phyloP scores from a whole-genome alignment of 139 green algal species.

The Diplosphaera chodatii region DNA sequence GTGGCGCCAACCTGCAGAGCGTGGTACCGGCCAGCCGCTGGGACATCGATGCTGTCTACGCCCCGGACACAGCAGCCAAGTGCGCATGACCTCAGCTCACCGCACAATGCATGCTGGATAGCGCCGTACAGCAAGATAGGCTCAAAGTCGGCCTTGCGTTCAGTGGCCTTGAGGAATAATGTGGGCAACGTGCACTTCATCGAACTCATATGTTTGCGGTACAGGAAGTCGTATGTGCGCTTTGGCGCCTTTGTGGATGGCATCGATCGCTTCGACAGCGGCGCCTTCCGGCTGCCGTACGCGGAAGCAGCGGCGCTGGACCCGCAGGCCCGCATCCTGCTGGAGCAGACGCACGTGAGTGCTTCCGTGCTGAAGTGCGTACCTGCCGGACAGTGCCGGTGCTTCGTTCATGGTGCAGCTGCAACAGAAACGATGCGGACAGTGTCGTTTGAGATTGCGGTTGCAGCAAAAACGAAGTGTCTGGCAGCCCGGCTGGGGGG shows the following conservation, averaged over 20 bases:
- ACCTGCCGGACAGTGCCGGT: too few species aligned
- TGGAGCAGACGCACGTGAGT: slow-evolving; percentile 25
- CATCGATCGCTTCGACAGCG: slow-evolving; percentile 31
- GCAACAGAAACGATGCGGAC: slow-evolving; percentile 1
- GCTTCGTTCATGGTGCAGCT: too few species aligned
- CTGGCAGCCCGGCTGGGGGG: too few species aligned
- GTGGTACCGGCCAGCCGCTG: slow-evolving; percentile 24
- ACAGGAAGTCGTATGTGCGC: slow-evolving; percentile 1
- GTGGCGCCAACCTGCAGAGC: slow-evolving; percentile 38
- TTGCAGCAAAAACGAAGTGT: too few species aligned
- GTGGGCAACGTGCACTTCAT: too few species aligned
- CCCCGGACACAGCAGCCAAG: not conserved
- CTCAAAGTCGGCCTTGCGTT: too few species aligned
- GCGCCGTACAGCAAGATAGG: too few species aligned
- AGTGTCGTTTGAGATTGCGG: too few species aligned
- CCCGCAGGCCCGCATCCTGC: slow-evolving; percentile 60
- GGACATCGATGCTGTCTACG: not conserved
- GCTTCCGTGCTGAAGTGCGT: not conserved
- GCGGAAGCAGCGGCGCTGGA: slow-evolving; percentile 59
- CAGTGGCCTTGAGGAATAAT: too few species aligned
- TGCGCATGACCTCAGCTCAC: too few species aligned
- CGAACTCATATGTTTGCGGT: too few species aligned
- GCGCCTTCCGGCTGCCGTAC: slow-evolving; percentile 44
- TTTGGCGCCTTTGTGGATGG: slow-evolving; percentile 4
- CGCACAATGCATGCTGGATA: too few species aligned